These are phyloP conservation scores for Limonium bicolor DNA, from an alignment of 148 eudicot species.

Conservation along the genomic window DNA sequence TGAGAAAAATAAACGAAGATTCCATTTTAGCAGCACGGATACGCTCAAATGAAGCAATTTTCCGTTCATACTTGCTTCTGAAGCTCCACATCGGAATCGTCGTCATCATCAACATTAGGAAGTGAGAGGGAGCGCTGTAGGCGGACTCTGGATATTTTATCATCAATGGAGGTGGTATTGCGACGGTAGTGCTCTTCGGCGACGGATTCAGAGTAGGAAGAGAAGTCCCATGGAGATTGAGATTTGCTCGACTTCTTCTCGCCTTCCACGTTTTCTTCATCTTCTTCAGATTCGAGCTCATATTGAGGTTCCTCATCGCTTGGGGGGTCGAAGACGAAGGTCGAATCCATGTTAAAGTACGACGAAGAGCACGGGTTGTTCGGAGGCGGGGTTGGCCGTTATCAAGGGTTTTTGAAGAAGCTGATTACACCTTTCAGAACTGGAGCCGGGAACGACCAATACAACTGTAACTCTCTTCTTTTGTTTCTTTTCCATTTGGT, in stretches of 20 bases:
- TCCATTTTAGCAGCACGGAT: too few species aligned
- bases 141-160: slow-evolving; percentile 44
- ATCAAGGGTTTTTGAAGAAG: too few species aligned
- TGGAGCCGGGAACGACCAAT: too few species aligned
- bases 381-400: too few species aligned
- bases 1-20: too few species aligned
- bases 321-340: slow-evolving; percentile 27
- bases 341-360: slow-evolving; percentile 15
- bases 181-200: slow-evolving; percentile 72
- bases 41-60: too few species aligned
- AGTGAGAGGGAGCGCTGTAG: slow-evolving; percentile 10
- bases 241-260: slow-evolving; percentile 2
- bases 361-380: too few species aligned
- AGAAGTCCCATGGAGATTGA: slow-evolving; percentile 81
- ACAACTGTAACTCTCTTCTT: too few species aligned
- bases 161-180: slow-evolving; percentile 71
- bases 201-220: slow-evolving; percentile 54
- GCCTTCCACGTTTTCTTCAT: background rate
- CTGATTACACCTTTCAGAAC: too few species aligned
- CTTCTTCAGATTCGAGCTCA: slow-evolving; percentile 5
- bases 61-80: slow-evolving; percentile 35
- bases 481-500: too few species aligned
- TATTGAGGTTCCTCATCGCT: slow-evolving; percentile 30
- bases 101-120: slow-evolving; percentile 7
- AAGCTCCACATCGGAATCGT: slow-evolving; percentile 26